Evolutionary conservation across 2,329 filamentous ascomycete genomes (phyloP), one percentile per base, ranked within the genome.

Genomic region (Eutypa lata): DNA sequence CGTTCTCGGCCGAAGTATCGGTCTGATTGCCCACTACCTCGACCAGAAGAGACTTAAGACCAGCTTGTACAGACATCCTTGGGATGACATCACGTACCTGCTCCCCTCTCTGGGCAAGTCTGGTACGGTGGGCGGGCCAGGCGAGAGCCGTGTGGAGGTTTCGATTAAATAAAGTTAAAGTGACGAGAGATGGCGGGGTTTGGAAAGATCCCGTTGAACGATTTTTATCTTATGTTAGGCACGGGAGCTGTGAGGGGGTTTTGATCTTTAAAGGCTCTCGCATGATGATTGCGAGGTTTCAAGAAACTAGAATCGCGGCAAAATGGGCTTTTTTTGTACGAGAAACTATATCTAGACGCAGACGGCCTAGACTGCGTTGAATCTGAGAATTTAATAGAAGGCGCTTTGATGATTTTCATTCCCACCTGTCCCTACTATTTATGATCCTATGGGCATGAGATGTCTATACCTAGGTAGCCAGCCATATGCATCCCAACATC

Each of bases 11-110:
- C 89, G 94, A 71, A 91, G 86, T 75, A 99, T 99, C 70, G 94
- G 94, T 90, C 83, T 99, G 64, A 99, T 99, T 88, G 94, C 94
- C 70, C 94, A 99, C 79, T 97, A 93, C 84, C 87, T 99, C 68
- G 94, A 99, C 80, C 94, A 99, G 86, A 99, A 99, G 92, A 87
- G 94, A 77, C 84, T 99, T 76, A 89, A 93, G 69, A 99, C 94
- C 69, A 94, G 94, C 73, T 86, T 99, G 62, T 99, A 99, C 89
- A 89, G 94, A 73, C 91, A 96, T 85, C 94, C 94, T 71, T 97
- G 94, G 94, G 94, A 96, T 73, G 92, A 96, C 74, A 96, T 96
- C 72, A 96, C 91, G 63, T 96, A 96, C 78, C 84, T 96, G 65
- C 87, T 96, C 65, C 91, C 91, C 68, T 89, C 83, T 75, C 79